These are phyloP conservation scores for Pleurotus tuoliensis DNA, from an alignment of 768 basidiomycete genomes.

Conservation along the genomic window DNA sequence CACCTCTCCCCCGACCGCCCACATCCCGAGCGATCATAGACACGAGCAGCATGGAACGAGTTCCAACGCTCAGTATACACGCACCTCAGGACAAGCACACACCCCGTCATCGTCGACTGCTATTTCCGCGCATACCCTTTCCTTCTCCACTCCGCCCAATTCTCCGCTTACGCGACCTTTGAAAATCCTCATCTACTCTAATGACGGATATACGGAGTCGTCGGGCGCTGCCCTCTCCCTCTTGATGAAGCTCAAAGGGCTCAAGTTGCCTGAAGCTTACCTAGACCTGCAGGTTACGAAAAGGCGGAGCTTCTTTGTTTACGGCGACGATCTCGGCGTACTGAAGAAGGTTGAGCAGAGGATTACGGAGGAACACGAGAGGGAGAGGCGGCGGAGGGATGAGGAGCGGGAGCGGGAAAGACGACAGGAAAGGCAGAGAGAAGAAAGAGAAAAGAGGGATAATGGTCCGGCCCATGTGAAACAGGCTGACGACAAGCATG, in stretches of 20 bases:
- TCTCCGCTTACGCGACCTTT: conserved; percentile 45
- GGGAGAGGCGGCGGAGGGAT: conserved; percentile 23
- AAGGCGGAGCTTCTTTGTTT: conserved; percentile 87
- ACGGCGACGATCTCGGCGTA: conserved; percentile 72
- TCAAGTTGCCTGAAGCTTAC: conserved; percentile 85
- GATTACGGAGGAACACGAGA: conserved; percentile 38
- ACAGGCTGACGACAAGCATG: conserved; percentile 22
- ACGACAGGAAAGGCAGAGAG: conserved; percentile 15
- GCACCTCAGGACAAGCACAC: background rate
- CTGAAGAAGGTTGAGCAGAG: conserved; percentile 65
- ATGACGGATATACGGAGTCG: conserved; percentile 92
- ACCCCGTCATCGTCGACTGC: background rate
- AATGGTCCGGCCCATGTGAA: background rate
- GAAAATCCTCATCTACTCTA: conserved; percentile 76
- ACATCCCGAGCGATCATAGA: background rate
- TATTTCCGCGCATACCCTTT: background rate
- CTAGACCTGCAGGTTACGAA: conserved; percentile 83
- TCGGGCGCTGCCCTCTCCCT: conserved; percentile 83
- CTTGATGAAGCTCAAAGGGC: conserved; percentile 70
- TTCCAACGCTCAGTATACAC: background rate
- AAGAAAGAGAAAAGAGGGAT: conserved; percentile 20
- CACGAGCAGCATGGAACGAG: background rate
- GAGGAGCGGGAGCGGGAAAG: conserved; percentile 28
- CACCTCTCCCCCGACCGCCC: conserved; percentile 13
- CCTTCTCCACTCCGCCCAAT: conserved; percentile 17